Conservation (phyloP, 2,329 filamentous ascomycete species). For the Mariannaea sp. region DNA sequence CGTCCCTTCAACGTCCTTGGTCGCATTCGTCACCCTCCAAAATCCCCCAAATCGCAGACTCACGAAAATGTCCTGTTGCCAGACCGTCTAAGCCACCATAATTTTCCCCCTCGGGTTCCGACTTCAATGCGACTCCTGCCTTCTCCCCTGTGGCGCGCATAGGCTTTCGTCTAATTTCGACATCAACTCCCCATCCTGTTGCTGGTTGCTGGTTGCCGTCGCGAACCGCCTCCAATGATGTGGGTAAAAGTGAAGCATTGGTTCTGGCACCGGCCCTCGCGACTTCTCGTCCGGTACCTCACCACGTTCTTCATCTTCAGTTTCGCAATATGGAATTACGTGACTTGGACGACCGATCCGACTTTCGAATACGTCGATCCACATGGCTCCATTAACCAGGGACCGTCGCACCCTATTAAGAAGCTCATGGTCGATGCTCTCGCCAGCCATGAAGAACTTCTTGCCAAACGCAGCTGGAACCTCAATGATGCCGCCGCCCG, state of each 20-base stretch:
- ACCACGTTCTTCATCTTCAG: conserved; percentile 32
- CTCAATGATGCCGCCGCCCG: conserved; percentile 57
- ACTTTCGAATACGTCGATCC: conserved; percentile 34
- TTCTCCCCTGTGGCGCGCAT: conserved; percentile 32
- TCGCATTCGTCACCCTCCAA: conserved; percentile 17
- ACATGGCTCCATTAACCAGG: conserved; percentile 32
- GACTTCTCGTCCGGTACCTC: conserved; percentile 39
- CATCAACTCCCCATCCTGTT: conserved; percentile 15
- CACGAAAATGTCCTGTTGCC: conserved; percentile 29
- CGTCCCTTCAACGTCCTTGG: conserved; percentile 3
- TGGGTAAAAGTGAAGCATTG: conserved; percentile 36
- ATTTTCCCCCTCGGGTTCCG: conserved; percentile 8
- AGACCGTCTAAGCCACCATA: conserved; percentile 26
- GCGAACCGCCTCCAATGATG: conserved; percentile 25
- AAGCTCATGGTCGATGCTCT: conserved; percentile 54
- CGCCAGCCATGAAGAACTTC: conserved; percentile 46
- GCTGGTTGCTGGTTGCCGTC: conserved; percentile 14
- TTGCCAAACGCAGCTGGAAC: conserved; percentile 52
- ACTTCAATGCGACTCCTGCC: conserved; percentile 33
- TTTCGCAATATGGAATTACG: conserved; percentile 39
- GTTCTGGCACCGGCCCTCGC: conserved; percentile 37
- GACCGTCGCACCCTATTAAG: conserved; percentile 54
- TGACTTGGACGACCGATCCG: conserved; percentile 38
- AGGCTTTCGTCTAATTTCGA: conserved; percentile 21
- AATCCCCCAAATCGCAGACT: not conserved